phyloP scores from a whole-genome alignment of 805 yeast genomes.

The Wickerhamomyces xylosicus region DNA sequence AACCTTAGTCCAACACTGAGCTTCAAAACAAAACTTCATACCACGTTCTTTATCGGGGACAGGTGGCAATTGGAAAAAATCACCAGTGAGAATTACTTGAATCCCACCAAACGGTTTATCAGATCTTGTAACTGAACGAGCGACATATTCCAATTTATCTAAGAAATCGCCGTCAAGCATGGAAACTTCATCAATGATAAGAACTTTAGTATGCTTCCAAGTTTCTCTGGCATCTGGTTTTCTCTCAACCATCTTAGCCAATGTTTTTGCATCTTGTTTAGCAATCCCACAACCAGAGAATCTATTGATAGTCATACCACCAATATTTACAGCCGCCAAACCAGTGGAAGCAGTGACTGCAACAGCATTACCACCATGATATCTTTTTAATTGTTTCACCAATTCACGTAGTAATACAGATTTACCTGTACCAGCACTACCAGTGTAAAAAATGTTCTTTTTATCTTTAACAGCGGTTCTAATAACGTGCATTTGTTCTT shows the following conservation, averaged over 20 bases:
- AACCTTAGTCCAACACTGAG: constrained; percentile 55
- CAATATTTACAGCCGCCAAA: constrained; percentile 87
- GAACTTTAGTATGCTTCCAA: constrained; percentile 62
- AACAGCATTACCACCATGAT: constrained; percentile 38
- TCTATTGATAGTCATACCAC: constrained; percentile 81
- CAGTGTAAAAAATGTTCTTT: constrained; percentile 61
- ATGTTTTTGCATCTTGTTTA: constrained; percentile 35
- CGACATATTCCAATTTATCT: constrained; percentile 65
- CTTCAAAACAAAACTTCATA: constrained; percentile 62
- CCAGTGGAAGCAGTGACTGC: constrained; percentile 97
- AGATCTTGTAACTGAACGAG: constrained; percentile 39
- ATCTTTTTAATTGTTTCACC: constrained; percentile 38
- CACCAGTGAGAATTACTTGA: constrained; percentile 87
- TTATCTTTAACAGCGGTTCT: constrained; percentile 39
- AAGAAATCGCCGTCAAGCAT: constrained; percentile 82
- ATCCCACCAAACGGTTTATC: constrained; percentile 85
- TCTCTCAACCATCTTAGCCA: constrained; percentile 29
- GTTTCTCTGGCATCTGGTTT: constrained; percentile 32
- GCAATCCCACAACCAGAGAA: constrained; percentile 79
- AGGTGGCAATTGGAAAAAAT: constrained; percentile 93
- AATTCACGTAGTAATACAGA: constrained; percentile 58
- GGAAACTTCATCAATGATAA: constrained; percentile 87
- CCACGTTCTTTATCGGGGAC: constrained; percentile 35
- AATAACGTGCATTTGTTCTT: constrained; percentile 44
- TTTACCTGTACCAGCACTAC: constrained; percentile 86